phyloP scores from a whole-genome alignment of 176 grass and related monocot genomes.

The barley (Hordeum vulgare) region DNA sequence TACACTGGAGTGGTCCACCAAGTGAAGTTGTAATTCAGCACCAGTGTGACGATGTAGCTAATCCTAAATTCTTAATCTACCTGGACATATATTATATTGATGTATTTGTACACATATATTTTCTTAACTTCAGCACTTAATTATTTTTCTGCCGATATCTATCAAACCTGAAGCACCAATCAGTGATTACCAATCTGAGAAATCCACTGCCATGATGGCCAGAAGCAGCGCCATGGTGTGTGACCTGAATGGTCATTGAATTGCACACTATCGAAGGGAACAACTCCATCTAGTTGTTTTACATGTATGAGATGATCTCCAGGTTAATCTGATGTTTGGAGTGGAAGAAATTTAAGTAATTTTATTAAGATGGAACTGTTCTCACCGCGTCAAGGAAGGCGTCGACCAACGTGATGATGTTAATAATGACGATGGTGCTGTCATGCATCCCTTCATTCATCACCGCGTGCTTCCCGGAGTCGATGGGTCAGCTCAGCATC shows the following conservation, averaged over 20 bases:
- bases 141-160: no score
- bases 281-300: conserved; percentile 94
- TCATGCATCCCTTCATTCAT: conserved; percentile 65
- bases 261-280: conserved; percentile 81
- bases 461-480: neutral
- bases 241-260: conserved; percentile 69
- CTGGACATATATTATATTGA: no score
- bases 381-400: conserved; percentile 80
- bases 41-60: no score
- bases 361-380: neutral
- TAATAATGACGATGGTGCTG: conserved; percentile 76
- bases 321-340: neutral
- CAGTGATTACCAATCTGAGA: conserved; percentile 53
- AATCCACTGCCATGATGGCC: conserved; percentile 67
- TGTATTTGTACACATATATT: no score
- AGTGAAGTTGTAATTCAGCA: no score
- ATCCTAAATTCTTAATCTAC: no score
- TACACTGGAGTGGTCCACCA: neutral
- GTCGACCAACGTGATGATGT: conserved; percentile 79
- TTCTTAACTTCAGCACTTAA: no score
- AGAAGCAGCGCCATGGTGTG: conserved; percentile 45
- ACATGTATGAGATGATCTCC: neutral
- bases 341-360: neutral
- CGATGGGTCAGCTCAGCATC: no score
- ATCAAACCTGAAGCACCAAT: no score